Evolutionary conservation across 2,329 filamentous ascomycete genomes (phyloP).

Genomic region (Clathrospora elynae): DNA sequence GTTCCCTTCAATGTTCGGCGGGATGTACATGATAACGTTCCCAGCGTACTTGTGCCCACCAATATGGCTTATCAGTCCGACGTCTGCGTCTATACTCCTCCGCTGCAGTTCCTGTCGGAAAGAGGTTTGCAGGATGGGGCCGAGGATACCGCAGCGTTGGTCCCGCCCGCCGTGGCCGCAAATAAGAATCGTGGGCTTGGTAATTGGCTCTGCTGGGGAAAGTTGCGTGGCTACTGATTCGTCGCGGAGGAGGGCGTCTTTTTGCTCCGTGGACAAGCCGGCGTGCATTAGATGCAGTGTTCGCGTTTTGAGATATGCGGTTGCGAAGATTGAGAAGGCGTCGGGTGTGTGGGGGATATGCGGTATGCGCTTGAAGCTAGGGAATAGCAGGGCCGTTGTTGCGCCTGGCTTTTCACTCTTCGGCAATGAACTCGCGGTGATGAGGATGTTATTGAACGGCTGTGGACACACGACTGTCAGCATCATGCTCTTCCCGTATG

Average conservation of each 20-base stretch:
- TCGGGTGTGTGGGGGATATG: conserved; percentile 68
- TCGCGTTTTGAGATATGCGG: conserved; percentile 68
- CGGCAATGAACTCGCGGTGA: conserved; percentile 75
- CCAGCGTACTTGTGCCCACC: conserved; percentile 86
- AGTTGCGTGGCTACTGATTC: conserved; percentile 55
- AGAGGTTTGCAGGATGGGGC: conserved; percentile 71
- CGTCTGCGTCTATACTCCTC: conserved; percentile 60
- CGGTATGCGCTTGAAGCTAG: conserved; percentile 80
- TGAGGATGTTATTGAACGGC: conserved; percentile 81
- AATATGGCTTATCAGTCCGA: conserved; percentile 77
- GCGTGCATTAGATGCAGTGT: conserved; percentile 67
- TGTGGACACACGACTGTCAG: conserved; percentile 47
- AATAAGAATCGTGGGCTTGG: conserved; percentile 65
- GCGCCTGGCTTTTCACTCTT: conserved; percentile 40
- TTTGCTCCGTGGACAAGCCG: conserved; percentile 59
- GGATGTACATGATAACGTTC: conserved; percentile 81
- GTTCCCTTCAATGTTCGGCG: conserved; percentile 58
- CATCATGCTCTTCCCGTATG: not conserved
- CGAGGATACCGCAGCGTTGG: conserved; percentile 78
- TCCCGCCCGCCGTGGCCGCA: conserved; percentile 88
- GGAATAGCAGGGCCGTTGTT: conserved; percentile 69
- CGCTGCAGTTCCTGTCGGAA: conserved; percentile 67
- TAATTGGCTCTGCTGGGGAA: conserved; percentile 57
- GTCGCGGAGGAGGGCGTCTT: conserved; percentile 54
- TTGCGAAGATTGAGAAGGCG: conserved; percentile 61